phyloP scores from a whole-genome alignment of 352 stramenopile species.

The Pythium aristosporum region DNA sequence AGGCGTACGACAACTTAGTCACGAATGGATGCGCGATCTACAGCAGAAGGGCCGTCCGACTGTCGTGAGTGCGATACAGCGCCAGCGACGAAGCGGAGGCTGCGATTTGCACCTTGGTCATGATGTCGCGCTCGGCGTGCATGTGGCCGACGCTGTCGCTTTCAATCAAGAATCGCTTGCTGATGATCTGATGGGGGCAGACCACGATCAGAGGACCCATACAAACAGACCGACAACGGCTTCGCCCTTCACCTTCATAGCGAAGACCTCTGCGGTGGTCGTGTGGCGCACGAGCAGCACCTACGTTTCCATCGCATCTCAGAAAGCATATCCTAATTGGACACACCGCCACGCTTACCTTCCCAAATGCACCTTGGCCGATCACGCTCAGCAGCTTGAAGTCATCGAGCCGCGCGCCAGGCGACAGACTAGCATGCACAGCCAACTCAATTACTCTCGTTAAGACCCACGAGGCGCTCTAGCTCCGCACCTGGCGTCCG shows the following conservation, averaged over 20 bases:
- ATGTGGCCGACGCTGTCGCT: slow-evolving; percentile 79
- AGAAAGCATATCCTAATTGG: not conserved
- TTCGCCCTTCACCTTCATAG: slow-evolving; percentile 63
- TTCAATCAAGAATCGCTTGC: slow-evolving; percentile 80
- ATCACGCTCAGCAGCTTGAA: slow-evolving; percentile 98
- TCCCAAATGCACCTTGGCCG: slow-evolving; percentile 76
- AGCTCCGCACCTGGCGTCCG: not conserved
- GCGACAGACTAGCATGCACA: not conserved
- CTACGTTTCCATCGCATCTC: slow-evolving; percentile 22
- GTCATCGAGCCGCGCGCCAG: slow-evolving; percentile 81
- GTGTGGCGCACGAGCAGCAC: slow-evolving; percentile 74
- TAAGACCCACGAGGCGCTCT: too few species aligned
- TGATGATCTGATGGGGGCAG: slow-evolving; percentile 64
- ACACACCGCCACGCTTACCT: slow-evolving; percentile 26
- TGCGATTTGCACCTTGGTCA: slow-evolving; percentile 59
- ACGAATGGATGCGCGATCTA: slow-evolving; percentile 83
- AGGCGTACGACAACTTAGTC: slow-evolving; percentile 73
- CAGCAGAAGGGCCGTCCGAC: not conserved
- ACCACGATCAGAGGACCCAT: not conserved
- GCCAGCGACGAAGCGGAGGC: not conserved
- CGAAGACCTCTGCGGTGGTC: slow-evolving; percentile 56
- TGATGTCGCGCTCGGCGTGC: slow-evolving; percentile 80
- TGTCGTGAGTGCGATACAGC: not conserved
- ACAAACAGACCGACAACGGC: not conserved
- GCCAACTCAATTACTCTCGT: not conserved